phyloP scores from a whole-genome alignment of 768 basidiomycete species.

The Agaricus subrufescens region DNA sequence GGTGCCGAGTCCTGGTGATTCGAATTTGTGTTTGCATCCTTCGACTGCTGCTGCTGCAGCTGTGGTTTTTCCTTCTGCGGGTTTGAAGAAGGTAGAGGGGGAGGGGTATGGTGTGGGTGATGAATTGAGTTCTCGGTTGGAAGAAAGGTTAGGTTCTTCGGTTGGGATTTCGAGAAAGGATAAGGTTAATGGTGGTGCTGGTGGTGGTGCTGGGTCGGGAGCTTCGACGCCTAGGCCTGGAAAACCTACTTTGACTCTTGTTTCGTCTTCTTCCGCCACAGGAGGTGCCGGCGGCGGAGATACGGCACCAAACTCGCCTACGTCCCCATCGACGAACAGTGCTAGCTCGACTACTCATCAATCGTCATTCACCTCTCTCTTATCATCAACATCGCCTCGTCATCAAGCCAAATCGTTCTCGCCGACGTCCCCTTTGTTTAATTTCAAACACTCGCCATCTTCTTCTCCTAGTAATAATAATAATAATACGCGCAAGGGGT shows the following conservation, averaged over 20 bases:
- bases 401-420: not conserved
- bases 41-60: conserved; percentile 4
- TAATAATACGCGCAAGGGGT: conserved; percentile 17
- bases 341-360: not conserved
- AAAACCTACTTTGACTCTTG: not conserved
- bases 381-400: not conserved
- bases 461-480: not conserved
- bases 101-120: conserved; percentile 13
- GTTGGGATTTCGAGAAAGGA: not conserved
- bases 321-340: not conserved
- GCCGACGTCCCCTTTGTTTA: not conserved
- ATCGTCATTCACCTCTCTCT: not conserved
- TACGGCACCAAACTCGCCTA: conserved; percentile 2
- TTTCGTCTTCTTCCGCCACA: not conserved
- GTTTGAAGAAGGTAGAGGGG: conserved; percentile 16
- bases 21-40: conserved; percentile 19
- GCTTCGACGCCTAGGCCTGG: not conserved
- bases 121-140: not conserved
- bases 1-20: conserved; percentile 29
- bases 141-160: not conserved
- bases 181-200: not conserved
- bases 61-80: conserved; percentile 1
- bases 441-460: not conserved
- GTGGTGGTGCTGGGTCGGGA: not conserved
- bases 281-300: not conserved